Evolutionary conservation across 345 rosid genomes (phyloP), one percentile per base, ranked within the genome.

Genomic region (Schrenkiella parvula): DNA sequence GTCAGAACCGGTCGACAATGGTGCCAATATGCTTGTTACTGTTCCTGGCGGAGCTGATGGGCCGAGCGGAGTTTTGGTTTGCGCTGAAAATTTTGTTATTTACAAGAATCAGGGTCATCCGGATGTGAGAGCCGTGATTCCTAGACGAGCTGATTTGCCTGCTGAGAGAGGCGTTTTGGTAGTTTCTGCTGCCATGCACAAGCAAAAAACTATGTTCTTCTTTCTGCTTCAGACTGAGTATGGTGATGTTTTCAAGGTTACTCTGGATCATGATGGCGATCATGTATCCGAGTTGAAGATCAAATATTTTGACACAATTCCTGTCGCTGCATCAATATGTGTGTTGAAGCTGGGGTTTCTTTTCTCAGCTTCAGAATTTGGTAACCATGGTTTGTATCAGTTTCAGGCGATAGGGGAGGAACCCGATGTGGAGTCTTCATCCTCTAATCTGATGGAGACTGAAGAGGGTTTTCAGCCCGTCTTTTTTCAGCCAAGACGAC

Each of bases 31-130:
- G 96, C 89, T 95, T 46, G 98, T 95, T 73, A 91, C 95, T 0
- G 99, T 95, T 7, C 99, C 99, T n/a, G 99, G 99, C 54, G 99
- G 96, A 35, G 80, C 78, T 89, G 98, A 91, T 80, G 99, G 99
- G 17, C 98, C 99, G 0, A 95, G 98, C 64, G 99, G 99, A 42
- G 96, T 91, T 75, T 29, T 95, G 72, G 96, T 95, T 52, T 95
- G 99, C 25, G 98, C 98, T 0, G 99, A 95, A 73, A 95, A 95
- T 87, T 95, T 95, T 47, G 99, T 95, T 4, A 95, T 95, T 43
- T 95, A 95, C 70, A 93, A 91, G 86, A 91, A 95, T 60, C 93
- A 91, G 70, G 98, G 96, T 38, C 98, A 91, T 74, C 89, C 95
- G 0, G 99, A 95, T 64, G 83, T 91, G 62, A 82, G 97, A 76